Evolutionary conservation across 2,329 filamentous ascomycete genomes (phyloP).

Genomic region (Tolypocladium amazonense): DNA sequence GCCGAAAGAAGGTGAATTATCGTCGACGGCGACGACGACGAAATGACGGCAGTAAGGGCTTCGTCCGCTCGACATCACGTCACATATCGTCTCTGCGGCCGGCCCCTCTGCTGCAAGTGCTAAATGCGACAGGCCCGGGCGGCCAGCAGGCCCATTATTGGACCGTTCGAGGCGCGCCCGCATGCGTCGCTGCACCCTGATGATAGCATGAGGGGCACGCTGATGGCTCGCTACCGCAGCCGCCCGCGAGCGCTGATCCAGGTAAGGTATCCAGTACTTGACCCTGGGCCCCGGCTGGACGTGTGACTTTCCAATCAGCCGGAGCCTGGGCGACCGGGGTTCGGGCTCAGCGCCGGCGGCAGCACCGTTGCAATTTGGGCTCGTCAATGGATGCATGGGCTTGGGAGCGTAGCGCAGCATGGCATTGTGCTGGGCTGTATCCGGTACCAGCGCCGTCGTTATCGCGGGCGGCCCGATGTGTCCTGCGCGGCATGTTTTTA

Average conservation of each 20-base stretch:
- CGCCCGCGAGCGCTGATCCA: background rate
- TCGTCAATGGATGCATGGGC: background rate
- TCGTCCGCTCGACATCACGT: background rate
- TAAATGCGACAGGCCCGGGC: background rate
- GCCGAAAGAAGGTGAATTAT: background rate
- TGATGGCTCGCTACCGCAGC: background rate
- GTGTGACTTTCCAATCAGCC: conserved; percentile 2
- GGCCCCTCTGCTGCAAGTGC: conserved; percentile 2
- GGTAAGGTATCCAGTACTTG: background rate
- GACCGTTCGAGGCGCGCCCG: background rate
- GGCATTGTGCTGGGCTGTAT: background rate
- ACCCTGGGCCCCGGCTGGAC: background rate
- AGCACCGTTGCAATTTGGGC: background rate
- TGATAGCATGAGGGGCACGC: background rate
- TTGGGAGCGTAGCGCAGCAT: background rate
- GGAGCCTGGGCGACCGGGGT: background rate
- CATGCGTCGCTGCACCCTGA: background rate
- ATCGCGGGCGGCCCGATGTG: background rate
- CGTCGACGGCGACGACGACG: background rate
- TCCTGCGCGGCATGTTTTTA: background rate
- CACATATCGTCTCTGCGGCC: background rate
- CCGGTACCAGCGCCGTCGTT: background rate
- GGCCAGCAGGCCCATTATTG: background rate
- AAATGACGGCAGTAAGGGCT: background rate
- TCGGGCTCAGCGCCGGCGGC: background rate